Evolutionary conservation across 306 rosid genomes (phyloP), one percentile per base, ranked within the genome.

Genomic region (Neltuma alba): DNA sequence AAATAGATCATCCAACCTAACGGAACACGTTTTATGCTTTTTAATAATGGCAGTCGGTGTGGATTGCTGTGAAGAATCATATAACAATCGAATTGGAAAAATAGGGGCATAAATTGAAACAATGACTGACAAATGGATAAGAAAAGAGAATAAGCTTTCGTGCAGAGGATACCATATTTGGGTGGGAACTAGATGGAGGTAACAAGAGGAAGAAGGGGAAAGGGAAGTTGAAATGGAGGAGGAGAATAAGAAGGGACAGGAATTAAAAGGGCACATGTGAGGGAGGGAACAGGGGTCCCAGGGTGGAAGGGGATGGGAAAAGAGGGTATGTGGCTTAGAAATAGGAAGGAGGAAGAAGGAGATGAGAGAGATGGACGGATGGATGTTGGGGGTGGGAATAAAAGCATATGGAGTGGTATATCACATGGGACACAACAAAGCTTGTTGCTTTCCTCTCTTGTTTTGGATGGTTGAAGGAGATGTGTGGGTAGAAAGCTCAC

Each of bases 381-480:
- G n/a, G n/a, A n/a, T 86, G 92, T 82, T 72, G 73, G 73, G 73
- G 73, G 88, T 84, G 85, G 77, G 90, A 87, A 89, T 86, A 85
- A 84, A 87, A 83, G 82, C 82, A 86, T n/a, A n/a, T 81, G 83
- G 85, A 79, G 75, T 87, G 92, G 84, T 92, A 88, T 88, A 6
- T 87, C 94, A 85, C 93, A 88, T 92, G 92, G 84, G 48, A 52
- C 77, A 79, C 40, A 61, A 75, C 77, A 41, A 75, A 83, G 76
- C 54, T 82, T 62, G 80, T 75, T 61, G 36, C 74, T 76, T 50
- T 60, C 38, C 55, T 69, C n/a, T 79, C 41, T 80, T 78, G n/a
- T 52, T 73, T 45, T 50, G 40, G 30, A 16, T 40, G 45, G 72
- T 50, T 87, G 65, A 37, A 9, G 76, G 73, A 78, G 84, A 84